Base-by-base conservation (phyloP, 768 basidiomycete genomes). In the Tulasnella sp. region DNA sequence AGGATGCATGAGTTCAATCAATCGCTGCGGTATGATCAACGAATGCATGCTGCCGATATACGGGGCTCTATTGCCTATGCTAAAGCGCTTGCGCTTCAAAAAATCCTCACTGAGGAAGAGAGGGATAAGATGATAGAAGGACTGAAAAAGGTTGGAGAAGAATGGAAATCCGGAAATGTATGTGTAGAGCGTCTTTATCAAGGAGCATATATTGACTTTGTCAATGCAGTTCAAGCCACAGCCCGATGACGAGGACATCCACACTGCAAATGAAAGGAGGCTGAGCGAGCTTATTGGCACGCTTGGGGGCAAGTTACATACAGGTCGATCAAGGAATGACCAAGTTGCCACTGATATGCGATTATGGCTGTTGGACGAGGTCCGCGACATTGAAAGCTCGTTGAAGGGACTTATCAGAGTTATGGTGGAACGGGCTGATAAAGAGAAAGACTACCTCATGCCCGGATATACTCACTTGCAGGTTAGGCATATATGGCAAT, bases 1-100 rank as follows among this genome's bases (percentile, higher is more conserved):
- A 93, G 90, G 39, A 98, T 98, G 93, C 89, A 95, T 66, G 84
- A 79, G 27, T 98, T 93, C 71, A 98, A 96, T 64, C 89, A 96
- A 65, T 96, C 91, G 22, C 72, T 99, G 58, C 79, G 76, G 56
- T 99, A 96, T 66, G 93, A 98, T 65, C 78, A 86, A 64, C 76
- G 88, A 35, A 96, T 99, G 91, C 78, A 91, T 63, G 75, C 77
- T 8, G 90, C 79, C 22, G 95, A 99, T 60, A 84, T 98, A 58
- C 75, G 72, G 49, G 93, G 93, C 1, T 98, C 93, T 15, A 92
- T 95, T 61, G 93, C 95, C 3, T 96, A 96, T 64, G 81, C 95
- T 27, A 93, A 87, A 65, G 83, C 86, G 1, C 71, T 98, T 53
- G 70, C 77, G 9, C 76, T 78, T 35, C 81, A 80, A 13, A 83